phyloP scores from a whole-genome alignment of 2,329 filamentous ascomycete genomes.

The Xylaria multiplex region DNA sequence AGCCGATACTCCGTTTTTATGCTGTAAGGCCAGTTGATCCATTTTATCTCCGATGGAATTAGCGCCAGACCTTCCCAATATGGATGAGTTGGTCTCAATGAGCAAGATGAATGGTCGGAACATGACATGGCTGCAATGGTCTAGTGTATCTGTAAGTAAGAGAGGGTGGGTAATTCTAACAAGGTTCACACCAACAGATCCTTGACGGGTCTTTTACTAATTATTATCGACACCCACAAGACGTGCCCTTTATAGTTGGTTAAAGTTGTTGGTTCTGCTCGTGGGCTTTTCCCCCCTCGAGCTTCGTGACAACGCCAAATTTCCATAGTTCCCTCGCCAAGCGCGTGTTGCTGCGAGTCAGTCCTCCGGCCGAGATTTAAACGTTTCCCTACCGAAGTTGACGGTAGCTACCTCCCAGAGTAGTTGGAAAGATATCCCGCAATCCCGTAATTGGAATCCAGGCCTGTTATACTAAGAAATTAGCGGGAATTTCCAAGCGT shows the following conservation, averaged over 20 bases:
- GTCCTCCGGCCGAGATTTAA: background rate
- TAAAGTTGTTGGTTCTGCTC: slow-evolving; percentile 11
- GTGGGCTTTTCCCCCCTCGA: background rate
- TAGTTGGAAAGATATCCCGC: background rate
- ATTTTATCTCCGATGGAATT: slow-evolving; percentile 24
- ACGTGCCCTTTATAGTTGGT: slow-evolving; percentile 8
- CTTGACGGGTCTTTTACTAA: slow-evolving; percentile 22
- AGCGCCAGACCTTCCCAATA: slow-evolving; percentile 12
- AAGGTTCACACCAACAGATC: background rate
- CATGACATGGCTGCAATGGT: background rate
- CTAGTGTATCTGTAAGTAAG: background rate
- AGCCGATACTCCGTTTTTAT: no score
- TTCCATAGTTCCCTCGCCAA: slow-evolving; percentile 5
- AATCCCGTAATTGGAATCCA: background rate
- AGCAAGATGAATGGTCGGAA: slow-evolving; percentile 14
- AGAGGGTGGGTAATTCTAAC: slow-evolving; percentile 11
- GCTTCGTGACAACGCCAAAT: slow-evolving; percentile 3
- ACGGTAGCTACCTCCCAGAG: background rate
- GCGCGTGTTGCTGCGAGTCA: slow-evolving; percentile 5
- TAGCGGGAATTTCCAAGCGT: no score
- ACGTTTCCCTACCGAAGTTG: background rate
- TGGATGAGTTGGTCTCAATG: slow-evolving; percentile 1
- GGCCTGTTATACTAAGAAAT: background rate
- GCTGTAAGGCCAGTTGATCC: background rate
- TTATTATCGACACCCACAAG: slow-evolving; percentile 13